These are phyloP conservation scores for Diaporthe ilicicola DNA, from an alignment of 2,329 filamentous ascomycete genomes.

Conservation along the genomic window DNA sequence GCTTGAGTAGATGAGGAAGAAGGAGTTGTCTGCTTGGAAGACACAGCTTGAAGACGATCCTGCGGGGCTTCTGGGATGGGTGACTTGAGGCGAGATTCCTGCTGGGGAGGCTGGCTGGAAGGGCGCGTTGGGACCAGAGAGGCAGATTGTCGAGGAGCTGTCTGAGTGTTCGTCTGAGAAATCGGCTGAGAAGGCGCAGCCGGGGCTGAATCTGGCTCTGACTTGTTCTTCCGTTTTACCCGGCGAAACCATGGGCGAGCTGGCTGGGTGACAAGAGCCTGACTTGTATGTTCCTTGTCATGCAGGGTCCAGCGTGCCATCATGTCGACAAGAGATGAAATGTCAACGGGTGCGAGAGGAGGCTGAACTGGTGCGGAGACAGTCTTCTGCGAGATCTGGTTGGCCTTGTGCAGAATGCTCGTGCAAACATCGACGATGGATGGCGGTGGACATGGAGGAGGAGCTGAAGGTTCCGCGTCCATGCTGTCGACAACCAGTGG, in stretches of 20 bases:
- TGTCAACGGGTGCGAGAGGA: neutral
- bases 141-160: neutral
- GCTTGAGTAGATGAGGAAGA: neutral
- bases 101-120: neutral
- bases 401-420: neutral
- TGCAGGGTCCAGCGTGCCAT: constrained; percentile 3
- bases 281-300: neutral
- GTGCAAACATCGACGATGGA: neutral
- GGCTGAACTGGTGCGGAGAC: neutral
- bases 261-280: neutral
- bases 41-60: neutral
- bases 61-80: neutral
- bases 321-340: neutral
- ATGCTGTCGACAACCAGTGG: no score
- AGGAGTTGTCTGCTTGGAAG: neutral
- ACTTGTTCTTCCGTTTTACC: neutral
- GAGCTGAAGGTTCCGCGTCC: neutral
- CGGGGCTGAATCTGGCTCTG: neutral
- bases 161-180: neutral
- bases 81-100: neutral
- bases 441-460: neutral
- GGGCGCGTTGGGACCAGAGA: neutral
- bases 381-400: neutral
- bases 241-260: neutral
- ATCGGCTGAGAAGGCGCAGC: neutral